Evolutionary conservation across 78 protist species (phyloP), one percentile per base, ranked within the genome.

Genomic region (Chrysochromulina parva): DNA sequence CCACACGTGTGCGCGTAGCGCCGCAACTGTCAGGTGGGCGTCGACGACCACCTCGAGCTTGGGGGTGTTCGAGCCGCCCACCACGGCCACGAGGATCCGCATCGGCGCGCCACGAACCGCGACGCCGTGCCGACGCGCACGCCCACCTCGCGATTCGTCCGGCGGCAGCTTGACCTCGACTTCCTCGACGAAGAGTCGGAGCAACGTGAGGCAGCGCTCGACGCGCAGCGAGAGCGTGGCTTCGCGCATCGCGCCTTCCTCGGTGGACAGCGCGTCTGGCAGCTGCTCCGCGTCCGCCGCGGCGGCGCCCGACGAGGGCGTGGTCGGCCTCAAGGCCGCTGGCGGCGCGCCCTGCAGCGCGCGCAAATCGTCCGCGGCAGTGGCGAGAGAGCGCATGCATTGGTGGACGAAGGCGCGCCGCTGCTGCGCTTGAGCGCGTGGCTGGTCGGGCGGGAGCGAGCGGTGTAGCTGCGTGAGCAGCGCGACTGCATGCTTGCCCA

Each of bases 121-220:
- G 24, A 62, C 26, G 28, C 62, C 86, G 60, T 53, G 86, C 14
- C 86, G 55, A 6, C n/a, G 84, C 47, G 73, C 26, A 38, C 38
- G 38, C 38, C 38, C 38, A 38, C 38, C 38, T 38, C 38, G 38
- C 4, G 38, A 4, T 5, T 6, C 24, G 26, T 47, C 59, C 48
- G 11, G 48, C 48, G 62, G 13, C 50, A 24, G 1, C 57, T 4
- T 3, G 53, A 4, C 3, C 60, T 22, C 86, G 7, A 48, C 26
- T 62, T 78, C 86, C 57, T 22, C 62, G 22, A 78, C 86, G 47
- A 78, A 78, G 57, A 57, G 54, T 3, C 57, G 38, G 38, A 82
- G 67, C 48, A 82, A 3, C n/a, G 88, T 14, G 54, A 82, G 88
- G 69, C 69, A 82, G 20, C 88, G 88, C 14, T 57, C 65, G 69